Evolutionary conservation across 129 eudicot species (phyloP).

Genomic region (Arctium lappa): DNA sequence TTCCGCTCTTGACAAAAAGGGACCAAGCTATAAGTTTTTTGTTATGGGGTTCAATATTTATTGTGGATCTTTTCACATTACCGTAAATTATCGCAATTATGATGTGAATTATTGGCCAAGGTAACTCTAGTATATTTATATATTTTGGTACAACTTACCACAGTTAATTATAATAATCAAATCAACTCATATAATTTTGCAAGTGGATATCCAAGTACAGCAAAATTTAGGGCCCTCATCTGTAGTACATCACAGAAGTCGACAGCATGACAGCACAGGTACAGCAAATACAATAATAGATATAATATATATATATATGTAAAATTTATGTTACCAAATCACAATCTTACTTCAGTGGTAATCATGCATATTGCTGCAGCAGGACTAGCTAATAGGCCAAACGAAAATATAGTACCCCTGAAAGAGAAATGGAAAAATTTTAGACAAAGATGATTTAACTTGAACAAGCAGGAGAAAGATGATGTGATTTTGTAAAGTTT

Average conservation of each 20-base stretch:
- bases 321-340: not conserved
- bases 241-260: not conserved
- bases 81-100: not conserved
- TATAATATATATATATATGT: not conserved
- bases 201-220: not conserved
- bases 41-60: not conserved
- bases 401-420: conserved; percentile 66
- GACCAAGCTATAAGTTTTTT: not conserved
- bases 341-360: conserved; percentile 49
- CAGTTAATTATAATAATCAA: not conserved
- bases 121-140: conserved; percentile 1
- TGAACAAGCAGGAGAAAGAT: not conserved
- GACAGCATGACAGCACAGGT: not conserved
- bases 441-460: not conserved
- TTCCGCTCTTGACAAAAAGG: not conserved
- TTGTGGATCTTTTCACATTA: conserved; percentile 9
- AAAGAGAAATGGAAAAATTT: conserved; percentile 14
- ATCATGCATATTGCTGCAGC: conserved; percentile 57
- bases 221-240: not conserved
- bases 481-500: not conserved
- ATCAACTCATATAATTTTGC: not conserved
- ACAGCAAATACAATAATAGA: not conserved
- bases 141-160: not conserved
- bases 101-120: not conserved
- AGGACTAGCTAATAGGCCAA: conserved; percentile 51